Conservation (phyloP, 148 eudicot species). For the Rhododendron ferrugineum region DNA sequence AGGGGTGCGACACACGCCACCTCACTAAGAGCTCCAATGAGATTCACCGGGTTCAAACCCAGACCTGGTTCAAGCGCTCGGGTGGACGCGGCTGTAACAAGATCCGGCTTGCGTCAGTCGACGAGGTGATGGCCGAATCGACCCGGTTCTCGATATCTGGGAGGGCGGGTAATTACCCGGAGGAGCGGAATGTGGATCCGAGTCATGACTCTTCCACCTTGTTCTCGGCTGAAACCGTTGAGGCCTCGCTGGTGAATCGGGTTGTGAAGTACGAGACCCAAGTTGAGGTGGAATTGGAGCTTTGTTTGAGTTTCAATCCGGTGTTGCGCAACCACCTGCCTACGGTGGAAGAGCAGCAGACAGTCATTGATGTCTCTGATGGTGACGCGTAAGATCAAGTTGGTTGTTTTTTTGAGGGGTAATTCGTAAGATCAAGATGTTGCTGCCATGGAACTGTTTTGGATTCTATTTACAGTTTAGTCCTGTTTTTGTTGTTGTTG, state of each 20-base stretch:
- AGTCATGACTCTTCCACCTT: conserved; percentile 25
- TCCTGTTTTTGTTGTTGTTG: not conserved
- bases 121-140: not conserved
- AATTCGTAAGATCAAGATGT: not conserved
- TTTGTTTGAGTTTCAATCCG: conserved; percentile 20
- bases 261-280: conserved; percentile 4
- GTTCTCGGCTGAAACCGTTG: conserved; percentile 39
- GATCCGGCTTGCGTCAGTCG: not conserved
- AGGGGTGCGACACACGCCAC: conserved; percentile 45
- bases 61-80: conserved; percentile 14
- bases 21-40: not conserved
- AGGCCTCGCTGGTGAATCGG: conserved; percentile 18
- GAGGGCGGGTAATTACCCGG: not conserved
- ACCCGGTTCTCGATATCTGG: conserved; percentile 17
- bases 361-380: not conserved
- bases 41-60: conserved; percentile 4
- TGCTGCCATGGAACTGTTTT: not conserved
- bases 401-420: not conserved
- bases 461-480: not conserved
- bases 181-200: conserved; percentile 7
- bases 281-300: conserved; percentile 18
- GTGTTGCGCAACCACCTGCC: not conserved
- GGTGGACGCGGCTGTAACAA: conserved; percentile 5
- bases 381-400: conserved; percentile 2
- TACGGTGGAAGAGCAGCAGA: not conserved